Base-by-base conservation (phyloP, 192 early-diverging fungal genomes). In the Geranomyces michiganensis region DNA sequence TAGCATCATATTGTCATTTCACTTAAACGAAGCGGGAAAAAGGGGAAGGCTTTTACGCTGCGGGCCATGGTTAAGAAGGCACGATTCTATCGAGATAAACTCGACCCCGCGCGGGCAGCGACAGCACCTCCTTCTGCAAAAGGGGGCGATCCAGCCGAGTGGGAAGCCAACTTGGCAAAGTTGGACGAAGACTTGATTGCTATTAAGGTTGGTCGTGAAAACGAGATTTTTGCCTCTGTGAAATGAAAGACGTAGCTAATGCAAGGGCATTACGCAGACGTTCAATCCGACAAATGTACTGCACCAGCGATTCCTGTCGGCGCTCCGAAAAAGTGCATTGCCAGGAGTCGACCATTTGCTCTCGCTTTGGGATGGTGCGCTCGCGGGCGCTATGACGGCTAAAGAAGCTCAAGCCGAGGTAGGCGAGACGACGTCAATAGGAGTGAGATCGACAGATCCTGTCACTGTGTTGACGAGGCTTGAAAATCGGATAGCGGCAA, bases 31-130 rank as follows among this genome's bases (percentile, higher is more conserved):
- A 14, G 17, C 41, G 64, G 49, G 9, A 78, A 74, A 33, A 78
- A 78, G 66, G 71, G 45, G 46, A 78, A 76, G 58, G 53, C 56
- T 19, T 75, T 75, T 44, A 68, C 67, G 32, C 64, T 63, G 6
- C 70, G 64, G 21, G 64, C 72, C 33, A 43, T 74, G 27, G 51
- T 82, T 36, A 76, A 76, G 48, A 82, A 82, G 58, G 36, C 77
- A 21, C 56, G 69, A 32, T 60, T 67, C 27, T 56, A 53, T 36
- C 61, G 68, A 46, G 30, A 22, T 1, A 74, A 81, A 61, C 51
- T 71, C 17, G 79, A 74, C 6, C 13, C 24, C 41, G 51, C 21
- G 43, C 17, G 17, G 17, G 55, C 29, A 43, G 53, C 26, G 4
- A 43, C 55, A 44, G 27, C 22, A 5, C 24, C 26, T n/a, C 14